phyloP scores from a whole-genome alignment of 1,139 yeast genomes.

The Candida sp. region DNA sequence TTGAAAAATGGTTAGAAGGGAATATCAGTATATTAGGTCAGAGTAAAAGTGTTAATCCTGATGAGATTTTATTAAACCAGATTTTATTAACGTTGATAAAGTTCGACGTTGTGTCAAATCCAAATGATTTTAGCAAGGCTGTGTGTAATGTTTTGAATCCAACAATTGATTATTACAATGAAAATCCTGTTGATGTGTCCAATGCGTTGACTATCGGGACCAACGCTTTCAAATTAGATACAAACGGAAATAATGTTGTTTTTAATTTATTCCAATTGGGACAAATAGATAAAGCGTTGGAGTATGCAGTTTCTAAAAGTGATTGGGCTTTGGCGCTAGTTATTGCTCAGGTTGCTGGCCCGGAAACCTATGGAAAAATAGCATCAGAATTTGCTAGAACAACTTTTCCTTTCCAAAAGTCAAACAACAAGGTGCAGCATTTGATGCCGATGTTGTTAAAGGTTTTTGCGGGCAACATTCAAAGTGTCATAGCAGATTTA shows the following conservation, averaged over 20 bases:
- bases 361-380: conserved; percentile 56
- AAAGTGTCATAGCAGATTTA: conserved; percentile 50
- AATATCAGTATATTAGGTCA: conserved; percentile 10
- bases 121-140: conserved; percentile 21
- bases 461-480: conserved; percentile 62
- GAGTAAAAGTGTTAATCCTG: conserved; percentile 9
- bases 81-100: conserved; percentile 23
- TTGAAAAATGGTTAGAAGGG: conserved; percentile 56
- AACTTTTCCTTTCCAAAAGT: conserved; percentile 34
- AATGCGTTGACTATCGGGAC: conserved; percentile 17
- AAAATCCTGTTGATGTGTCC: conserved; percentile 10
- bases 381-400: conserved; percentile 44
- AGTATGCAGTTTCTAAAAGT: conserved; percentile 55
- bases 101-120: conserved; percentile 27
- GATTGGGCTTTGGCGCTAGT: conserved; percentile 81
- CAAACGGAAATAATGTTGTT: conserved; percentile 30
- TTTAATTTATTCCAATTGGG: conserved; percentile 55
- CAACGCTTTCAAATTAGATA: conserved; percentile 35
- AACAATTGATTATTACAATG: conserved; percentile 21
- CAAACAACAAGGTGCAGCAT: conserved; percentile 43
- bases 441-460: conserved; percentile 63
- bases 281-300: conserved; percentile 62
- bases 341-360: conserved; percentile 64
- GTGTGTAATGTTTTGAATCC: conserved; percentile 35
- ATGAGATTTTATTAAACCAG: conserved; percentile 28